Conservation (phyloP, 1,139 yeast genomes). For the Waltiozyma sp. region DNA sequence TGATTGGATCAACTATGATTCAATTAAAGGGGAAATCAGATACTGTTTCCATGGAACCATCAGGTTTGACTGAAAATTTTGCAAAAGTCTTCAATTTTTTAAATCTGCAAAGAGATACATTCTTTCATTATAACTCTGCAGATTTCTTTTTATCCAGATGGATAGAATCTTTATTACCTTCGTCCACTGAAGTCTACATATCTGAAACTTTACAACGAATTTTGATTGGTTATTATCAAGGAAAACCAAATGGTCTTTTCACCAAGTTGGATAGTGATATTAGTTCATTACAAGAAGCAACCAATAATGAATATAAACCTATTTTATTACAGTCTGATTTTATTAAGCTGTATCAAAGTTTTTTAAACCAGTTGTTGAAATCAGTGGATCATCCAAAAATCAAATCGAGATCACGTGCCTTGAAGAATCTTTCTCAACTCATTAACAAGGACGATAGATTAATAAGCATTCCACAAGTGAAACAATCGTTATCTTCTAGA, state of each 20-base stretch:
- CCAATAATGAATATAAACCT: neutral
- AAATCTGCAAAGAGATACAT: neutral
- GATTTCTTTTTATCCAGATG: constrained; percentile 9
- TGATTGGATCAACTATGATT: constrained; percentile 40
- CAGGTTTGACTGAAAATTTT: constrained; percentile 10
- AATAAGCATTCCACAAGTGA: constrained; percentile 38
- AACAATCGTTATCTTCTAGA: constrained; percentile 38
- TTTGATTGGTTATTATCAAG: constrained; percentile 5
- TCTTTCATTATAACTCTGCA: neutral
- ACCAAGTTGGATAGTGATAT: neutral
- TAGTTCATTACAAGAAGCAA: neutral
- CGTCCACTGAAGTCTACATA: neutral
- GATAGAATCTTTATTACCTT: constrained; percentile 4
- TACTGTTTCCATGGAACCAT: constrained; percentile 5
- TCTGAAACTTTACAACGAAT: neutral
- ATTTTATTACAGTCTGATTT: constrained; percentile 9
- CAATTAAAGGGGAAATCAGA: constrained; percentile 21
- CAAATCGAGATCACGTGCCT: constrained; percentile 54
- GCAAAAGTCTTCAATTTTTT: constrained; percentile 2
- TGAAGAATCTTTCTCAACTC: constrained; percentile 42
- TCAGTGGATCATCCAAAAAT: constrained; percentile 42
- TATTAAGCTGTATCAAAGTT: constrained; percentile 36
- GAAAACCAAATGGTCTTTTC: constrained; percentile 1
- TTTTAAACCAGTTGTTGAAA: constrained; percentile 36
- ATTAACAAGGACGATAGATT: constrained; percentile 43